Percentiles rank a stretch among this genome's conserved stretches.
Evolutionary conservation across 106 monocot genomes (phyloP).

Genomic region (Platanthera guangdongensis): DNA sequence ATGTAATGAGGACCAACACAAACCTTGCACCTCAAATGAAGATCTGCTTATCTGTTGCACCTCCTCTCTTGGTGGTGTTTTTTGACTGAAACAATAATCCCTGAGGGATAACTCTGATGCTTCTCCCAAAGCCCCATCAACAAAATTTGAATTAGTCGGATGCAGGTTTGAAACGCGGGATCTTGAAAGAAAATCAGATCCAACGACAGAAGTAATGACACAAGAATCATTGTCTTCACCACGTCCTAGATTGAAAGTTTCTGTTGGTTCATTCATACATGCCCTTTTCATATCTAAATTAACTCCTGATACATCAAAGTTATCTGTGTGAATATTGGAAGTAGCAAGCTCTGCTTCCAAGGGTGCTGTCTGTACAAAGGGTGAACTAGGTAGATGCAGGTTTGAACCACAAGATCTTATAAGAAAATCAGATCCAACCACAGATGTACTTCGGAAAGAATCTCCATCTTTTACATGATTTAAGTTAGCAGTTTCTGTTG

Average conservation of each 20-base stretch:
- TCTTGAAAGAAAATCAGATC: slow-evolving; percentile 25
- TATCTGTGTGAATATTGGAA: slow-evolving; percentile 6
- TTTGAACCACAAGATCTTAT: slow-evolving; percentile 21
- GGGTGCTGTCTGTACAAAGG: neutral
- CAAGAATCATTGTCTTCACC: slow-evolving; percentile 6
- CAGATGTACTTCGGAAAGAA: neutral
- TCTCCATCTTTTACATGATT: slow-evolving; percentile 4
- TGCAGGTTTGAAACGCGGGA: slow-evolving; percentile 5
- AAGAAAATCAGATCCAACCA: slow-evolving; percentile 17
- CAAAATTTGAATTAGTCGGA: slow-evolving; percentile 7
- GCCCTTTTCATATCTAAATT: neutral
- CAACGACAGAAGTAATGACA: neutral
- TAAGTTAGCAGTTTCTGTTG: slow-evolving; percentile 8
- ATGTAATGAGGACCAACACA: slow-evolving; percentile 11
- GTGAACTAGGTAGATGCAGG: neutral
- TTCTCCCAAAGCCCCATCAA: slow-evolving; percentile 13
- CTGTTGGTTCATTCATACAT: slow-evolving; percentile 9
- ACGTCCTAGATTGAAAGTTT: slow-evolving; percentile 6
- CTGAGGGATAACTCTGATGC: slow-evolving; percentile 5
- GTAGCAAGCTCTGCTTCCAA: slow-evolving; percentile 4
- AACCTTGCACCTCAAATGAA: slow-evolving; percentile 41
- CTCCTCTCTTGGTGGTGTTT: slow-evolving; percentile 17
- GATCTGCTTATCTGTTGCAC: slow-evolving; percentile 13
- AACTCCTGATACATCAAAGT: neutral
- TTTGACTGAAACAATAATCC: slow-evolving; percentile 11